These are phyloP conservation scores for Lachnellula occidentalis DNA, from an alignment of 2,329 filamentous ascomycete genomes.

Conservation along the genomic window DNA sequence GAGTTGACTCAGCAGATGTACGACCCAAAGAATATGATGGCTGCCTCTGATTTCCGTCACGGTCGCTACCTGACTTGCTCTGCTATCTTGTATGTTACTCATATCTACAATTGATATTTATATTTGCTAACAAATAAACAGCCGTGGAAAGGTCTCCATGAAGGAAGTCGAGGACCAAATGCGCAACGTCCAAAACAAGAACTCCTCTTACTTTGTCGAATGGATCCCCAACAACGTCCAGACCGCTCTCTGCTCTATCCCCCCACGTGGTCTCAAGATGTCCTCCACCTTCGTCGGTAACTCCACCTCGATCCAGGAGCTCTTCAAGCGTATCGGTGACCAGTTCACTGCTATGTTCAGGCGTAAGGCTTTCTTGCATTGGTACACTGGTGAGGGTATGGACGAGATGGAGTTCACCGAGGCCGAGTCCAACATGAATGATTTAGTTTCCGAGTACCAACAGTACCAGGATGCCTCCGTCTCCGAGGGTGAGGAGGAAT, in stretches of 20 bases:
- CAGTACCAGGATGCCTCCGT: conserved; percentile 99
- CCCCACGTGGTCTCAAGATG: conserved; percentile 97
- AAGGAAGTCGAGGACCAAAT: conserved; percentile 99
- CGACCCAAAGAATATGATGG: conserved; percentile 99
- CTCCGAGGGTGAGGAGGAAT: conserved; percentile 93
- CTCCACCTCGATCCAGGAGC: conserved; percentile 99
- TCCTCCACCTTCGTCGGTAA: conserved; percentile 98
- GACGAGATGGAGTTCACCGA: conserved; percentile 99
- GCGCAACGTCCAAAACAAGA: conserved; percentile 99
- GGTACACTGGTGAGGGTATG: conserved; percentile 99
- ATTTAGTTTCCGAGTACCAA: conserved; percentile 98
- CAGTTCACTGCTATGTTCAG: conserved; percentile 99
- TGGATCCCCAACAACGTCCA: conserved; percentile 99
- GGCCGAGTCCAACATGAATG: conserved; percentile 99
- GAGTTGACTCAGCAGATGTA: conserved; percentile 99
- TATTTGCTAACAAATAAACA: conserved; percentile 38
- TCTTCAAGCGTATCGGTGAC: conserved; percentile 99
- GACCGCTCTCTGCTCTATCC: conserved; percentile 98
- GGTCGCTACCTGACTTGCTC: conserved; percentile 99
- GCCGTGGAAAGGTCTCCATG: conserved; percentile 99
- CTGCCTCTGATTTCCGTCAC: conserved; percentile 98
- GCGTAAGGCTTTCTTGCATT: conserved; percentile 99
- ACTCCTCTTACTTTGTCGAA: conserved; percentile 98
- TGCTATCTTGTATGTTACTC: conserved; percentile 69
- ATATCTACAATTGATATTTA: neutral